Base-by-base conservation (phyloP, 805 yeast genomes). In the Cyberlindnera bimundalis region DNA sequence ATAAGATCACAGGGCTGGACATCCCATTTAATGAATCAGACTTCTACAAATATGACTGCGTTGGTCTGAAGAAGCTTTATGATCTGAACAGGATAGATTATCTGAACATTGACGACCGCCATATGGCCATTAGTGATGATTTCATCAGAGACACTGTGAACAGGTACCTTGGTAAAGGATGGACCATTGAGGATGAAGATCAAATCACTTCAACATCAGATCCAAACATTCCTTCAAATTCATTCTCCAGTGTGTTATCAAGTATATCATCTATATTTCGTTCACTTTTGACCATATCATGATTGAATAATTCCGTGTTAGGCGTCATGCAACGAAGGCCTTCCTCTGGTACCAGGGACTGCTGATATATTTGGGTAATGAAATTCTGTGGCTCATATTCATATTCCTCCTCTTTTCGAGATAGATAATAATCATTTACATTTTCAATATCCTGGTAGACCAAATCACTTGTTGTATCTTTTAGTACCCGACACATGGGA, bases 91-190 rank as follows among this genome's bases (percentile, higher is more conserved):
- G 66, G 39, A 59, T 85, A 24, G 75, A 66, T 3, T 81, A 76
- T 43, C 52, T 70, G 31, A 54, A 60, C 8, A 66, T 84, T 15
- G 74, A 78, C 39, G 86, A 74, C 16, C 65, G 57, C 3, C 95
- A 85, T 57, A 82, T 86, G 88, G 62, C 64, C 20, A 71, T 85
- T n/a, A 61, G 75, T 6, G 79, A 79, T 6, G 67, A 64, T 2
- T 72, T 76, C 43, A 59, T 84, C 37, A 52, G 53, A 13, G 56
- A 62, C 2, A 59, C 81, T 4, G 73, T 75, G 3, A 43, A 46
- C 13, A 57, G 58, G 39, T 80, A 74, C 52, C 56, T 80, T 17
- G 77, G 71, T 24, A 35, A 44, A 19, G 14, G 39, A 26, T 37
- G 37, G 40, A 5, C 26, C 5, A 6, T 5, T 13, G 15, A 26